Percentiles rank a stretch among this genome's conserved stretches.
Conservation (phyloP, 1,139 yeast genomes). For the Blastobotrys arbuscula region DNA sequence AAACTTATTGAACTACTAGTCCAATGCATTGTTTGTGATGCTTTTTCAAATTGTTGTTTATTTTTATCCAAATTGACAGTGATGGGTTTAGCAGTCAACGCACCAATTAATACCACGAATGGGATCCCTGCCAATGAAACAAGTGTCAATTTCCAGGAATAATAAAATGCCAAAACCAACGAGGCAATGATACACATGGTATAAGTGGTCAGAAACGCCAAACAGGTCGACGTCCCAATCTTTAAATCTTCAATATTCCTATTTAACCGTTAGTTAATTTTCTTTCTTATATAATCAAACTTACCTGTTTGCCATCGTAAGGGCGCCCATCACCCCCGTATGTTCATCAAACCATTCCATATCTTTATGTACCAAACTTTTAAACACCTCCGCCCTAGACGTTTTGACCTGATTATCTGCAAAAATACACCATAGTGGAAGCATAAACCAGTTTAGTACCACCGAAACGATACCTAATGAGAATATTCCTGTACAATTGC, state of each 20-base stretch:
- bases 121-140: slow-evolving; percentile 72
- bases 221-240: slow-evolving; percentile 60
- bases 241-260: slow-evolving; percentile 76
- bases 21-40: slow-evolving; percentile 69
- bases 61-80: slow-evolving; percentile 49
- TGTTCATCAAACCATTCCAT: slow-evolving; percentile 47
- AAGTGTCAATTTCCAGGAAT: slow-evolving; percentile 80
- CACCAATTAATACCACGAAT: slow-evolving; percentile 47
- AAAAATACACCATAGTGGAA: slow-evolving; percentile 57
- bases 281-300: background rate
- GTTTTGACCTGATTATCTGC: slow-evolving; percentile 68
- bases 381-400: slow-evolving; percentile 45
- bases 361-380: slow-evolving; percentile 27
- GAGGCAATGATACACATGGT: slow-evolving; percentile 50
- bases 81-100: slow-evolving; percentile 48
- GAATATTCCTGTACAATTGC: slow-evolving; percentile 50
- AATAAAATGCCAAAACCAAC: slow-evolving; percentile 60
- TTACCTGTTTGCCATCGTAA: slow-evolving; percentile 52
- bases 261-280: background rate
- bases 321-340: slow-evolving; percentile 47
- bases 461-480: slow-evolving; percentile 52
- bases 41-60: slow-evolving; percentile 49
- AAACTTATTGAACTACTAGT: slow-evolving; percentile 53
- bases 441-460: slow-evolving; percentile 50
- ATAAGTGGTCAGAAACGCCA: slow-evolving; percentile 53